phyloP scores from a whole-genome alignment of 345 rosid species.

The Sonneratia alba region DNA sequence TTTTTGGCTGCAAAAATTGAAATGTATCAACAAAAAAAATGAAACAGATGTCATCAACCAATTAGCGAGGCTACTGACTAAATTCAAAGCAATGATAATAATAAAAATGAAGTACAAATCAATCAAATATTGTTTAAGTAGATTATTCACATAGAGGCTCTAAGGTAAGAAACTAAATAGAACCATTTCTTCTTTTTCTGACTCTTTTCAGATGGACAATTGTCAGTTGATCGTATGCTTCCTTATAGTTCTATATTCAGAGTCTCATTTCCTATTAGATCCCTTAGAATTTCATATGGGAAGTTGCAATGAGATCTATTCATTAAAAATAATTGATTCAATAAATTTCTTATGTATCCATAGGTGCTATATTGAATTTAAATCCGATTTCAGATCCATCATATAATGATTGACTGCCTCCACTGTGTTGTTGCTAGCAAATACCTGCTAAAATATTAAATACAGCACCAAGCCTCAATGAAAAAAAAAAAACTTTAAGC shows the following conservation, averaged over 20 bases:
- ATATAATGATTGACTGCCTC: too few species aligned
- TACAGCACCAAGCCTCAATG: too few species aligned
- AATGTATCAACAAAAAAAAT: conserved; percentile 5
- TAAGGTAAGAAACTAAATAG: too few species aligned
- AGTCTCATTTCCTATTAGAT: not conserved
- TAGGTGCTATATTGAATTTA: not conserved
- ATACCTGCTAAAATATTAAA: too few species aligned
- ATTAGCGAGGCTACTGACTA: not conserved
- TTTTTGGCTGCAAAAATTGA: conserved; percentile 61
- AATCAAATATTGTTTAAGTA: not conserved
- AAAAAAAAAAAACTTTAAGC: too few species aligned
- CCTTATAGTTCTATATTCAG: not conserved
- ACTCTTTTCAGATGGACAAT: not conserved
- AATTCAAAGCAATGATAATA: not conserved
- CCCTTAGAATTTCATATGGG: not conserved
- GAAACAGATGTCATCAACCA: not conserved
- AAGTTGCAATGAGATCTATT: not conserved
- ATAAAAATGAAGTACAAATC: not conserved
- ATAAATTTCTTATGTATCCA: not conserved
- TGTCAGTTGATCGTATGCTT: too few species aligned
- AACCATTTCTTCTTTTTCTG: not conserved
- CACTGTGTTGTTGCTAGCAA: too few species aligned
- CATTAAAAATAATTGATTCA: rapidly evolving
- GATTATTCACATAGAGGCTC: too few species aligned
- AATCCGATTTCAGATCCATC: too few species aligned